phyloP scores from a whole-genome alignment of 2,329 filamentous ascomycete genomes.

The Botrytis fabae region DNA sequence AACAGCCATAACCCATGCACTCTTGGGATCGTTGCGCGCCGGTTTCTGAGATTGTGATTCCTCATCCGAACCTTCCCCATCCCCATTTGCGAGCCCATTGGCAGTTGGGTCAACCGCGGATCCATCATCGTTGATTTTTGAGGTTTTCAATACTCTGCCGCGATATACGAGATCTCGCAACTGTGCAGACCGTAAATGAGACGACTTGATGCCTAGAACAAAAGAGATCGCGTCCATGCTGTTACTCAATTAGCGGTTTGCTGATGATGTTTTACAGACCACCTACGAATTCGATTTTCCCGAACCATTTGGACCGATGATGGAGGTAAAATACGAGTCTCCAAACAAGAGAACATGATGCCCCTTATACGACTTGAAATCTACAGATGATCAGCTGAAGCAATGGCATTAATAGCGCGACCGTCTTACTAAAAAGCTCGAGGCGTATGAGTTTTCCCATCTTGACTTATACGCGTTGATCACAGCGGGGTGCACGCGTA shows the following conservation, averaged over 20 bases:
- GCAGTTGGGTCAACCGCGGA: conserved; percentile 55
- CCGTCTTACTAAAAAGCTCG: conserved; percentile 80
- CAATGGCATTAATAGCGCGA: conserved; percentile 14
- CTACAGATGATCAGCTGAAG: conserved; percentile 47
- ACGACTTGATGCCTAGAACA: conserved; percentile 96
- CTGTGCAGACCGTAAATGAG: conserved; percentile 92
- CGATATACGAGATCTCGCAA: conserved; percentile 95
- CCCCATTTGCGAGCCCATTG: conserved; percentile 62
- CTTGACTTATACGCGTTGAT: conserved; percentile 44
- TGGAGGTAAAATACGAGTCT: conserved; percentile 98
- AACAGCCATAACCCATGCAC: conserved; percentile 98
- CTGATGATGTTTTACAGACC: conserved; percentile 31
- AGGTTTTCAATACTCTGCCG: conserved; percentile 86
- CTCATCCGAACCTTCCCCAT: conserved; percentile 57
- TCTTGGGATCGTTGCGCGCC: conserved; percentile 82
- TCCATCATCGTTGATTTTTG: conserved; percentile 88
- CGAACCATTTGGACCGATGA: conserved; percentile 98
- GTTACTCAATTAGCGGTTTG: conserved; percentile 34
- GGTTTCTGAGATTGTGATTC: conserved; percentile 61
- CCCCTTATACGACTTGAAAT: conserved; percentile 99
- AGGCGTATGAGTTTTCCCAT: conserved; percentile 98
- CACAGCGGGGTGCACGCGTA: conserved; percentile 33
- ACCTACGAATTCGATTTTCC: conserved; percentile 98
- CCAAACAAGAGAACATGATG: conserved; percentile 93
- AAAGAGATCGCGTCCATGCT: conserved; percentile 99